Evolutionary conservation across 2,329 filamentous ascomycete species (phyloP), one percentile per base, ranked within the genome.

Genomic region (Exophiala aquamarina): DNA sequence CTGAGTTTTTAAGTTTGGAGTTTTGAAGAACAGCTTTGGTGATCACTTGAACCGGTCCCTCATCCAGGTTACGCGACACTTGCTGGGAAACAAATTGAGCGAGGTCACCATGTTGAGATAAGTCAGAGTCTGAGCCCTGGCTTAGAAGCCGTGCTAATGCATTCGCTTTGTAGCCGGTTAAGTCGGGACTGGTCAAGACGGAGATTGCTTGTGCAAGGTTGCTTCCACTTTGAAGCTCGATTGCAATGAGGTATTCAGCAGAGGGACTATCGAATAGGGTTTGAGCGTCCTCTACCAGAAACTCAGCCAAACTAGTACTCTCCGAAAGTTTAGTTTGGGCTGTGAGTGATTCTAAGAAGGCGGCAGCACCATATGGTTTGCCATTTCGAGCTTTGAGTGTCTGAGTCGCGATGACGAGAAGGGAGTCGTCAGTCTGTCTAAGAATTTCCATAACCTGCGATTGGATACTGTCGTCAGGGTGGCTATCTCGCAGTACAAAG

Each of bases 201-300:
- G 61, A 56, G 35, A 70, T 68, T 57, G 60, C 59, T 42, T 53
- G 65, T 63, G 62, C 46, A 64, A 70, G 26, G 14, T 40, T 20
- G 20, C 35, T 36, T 44, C 58, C 69, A 31, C 66, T 65, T 13
- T 72, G 69, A 21, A 83, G 77, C 0, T 95, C 70, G 9, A 83
- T 80, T 0, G 83, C 78, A 6, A 90, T 70, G 0, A 95, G 65
- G 41, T 84, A 77, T 2, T 77, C 66, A 0, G 81, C 79, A 1
- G 89, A 91, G 0, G 86, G 80, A 0, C 88, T 90, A 2, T 77
- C 67, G 2, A 91, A 67, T 13, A 93, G 69, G 1, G 71, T 67
- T 0, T 78, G 70, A 11, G 86, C 70, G 50, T 83, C 71, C 1
- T 79, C 69, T 15, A 72, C 65, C 3, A 86, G 66, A 33, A 87